phyloP scores from a whole-genome alignment of 108 stramenopile genomes.

The Pseudonitzschia multistriata region DNA sequence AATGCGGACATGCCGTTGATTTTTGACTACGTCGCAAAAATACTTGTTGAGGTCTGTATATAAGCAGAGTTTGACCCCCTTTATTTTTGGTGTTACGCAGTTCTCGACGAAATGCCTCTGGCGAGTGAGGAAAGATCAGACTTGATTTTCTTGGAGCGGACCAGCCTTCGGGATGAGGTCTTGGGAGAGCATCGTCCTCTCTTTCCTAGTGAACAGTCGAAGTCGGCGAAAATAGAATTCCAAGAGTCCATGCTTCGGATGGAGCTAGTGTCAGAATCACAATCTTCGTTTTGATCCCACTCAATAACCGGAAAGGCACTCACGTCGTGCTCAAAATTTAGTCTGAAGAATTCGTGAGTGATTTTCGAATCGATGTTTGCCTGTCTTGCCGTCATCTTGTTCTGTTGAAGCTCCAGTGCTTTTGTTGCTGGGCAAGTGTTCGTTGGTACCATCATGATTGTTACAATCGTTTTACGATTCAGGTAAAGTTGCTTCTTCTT shows the following conservation, averaged over 20 bases:
- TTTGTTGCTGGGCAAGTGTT: conserved; percentile 25
- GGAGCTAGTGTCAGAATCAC: conserved; percentile 20
- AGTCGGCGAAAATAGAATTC: conserved; percentile 12
- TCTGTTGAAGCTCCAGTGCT: conserved; percentile 25
- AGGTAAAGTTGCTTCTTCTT: not conserved
- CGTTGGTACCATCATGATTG: conserved; percentile 1
- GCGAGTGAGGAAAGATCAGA: conserved; percentile 31
- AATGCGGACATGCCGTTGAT: not conserved
- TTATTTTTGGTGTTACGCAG: conserved; percentile 2
- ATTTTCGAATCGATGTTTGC: conserved; percentile 15
- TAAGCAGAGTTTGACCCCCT: conserved; percentile 8
- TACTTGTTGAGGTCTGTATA: not conserved
- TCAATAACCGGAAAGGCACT: conserved; percentile 27
- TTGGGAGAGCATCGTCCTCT: conserved; percentile 3
- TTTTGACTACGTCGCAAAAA: not conserved
- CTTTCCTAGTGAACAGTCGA: conserved; percentile 25
- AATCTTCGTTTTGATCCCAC: conserved; percentile 25
- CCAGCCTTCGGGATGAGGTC: conserved; percentile 18
- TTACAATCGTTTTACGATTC: not conserved
- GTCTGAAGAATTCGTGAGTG: conserved; percentile 15
- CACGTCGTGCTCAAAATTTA: conserved; percentile 20
- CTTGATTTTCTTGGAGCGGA: conserved; percentile 37
- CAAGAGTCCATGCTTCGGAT: conserved; percentile 28
- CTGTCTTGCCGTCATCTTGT: conserved; percentile 4
- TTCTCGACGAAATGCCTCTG: conserved; percentile 3